Percentiles rank a stretch among this genome's conserved stretches.
Conservation (phyloP, 257 asterid genomes). For the Solanum chmielewskii region DNA sequence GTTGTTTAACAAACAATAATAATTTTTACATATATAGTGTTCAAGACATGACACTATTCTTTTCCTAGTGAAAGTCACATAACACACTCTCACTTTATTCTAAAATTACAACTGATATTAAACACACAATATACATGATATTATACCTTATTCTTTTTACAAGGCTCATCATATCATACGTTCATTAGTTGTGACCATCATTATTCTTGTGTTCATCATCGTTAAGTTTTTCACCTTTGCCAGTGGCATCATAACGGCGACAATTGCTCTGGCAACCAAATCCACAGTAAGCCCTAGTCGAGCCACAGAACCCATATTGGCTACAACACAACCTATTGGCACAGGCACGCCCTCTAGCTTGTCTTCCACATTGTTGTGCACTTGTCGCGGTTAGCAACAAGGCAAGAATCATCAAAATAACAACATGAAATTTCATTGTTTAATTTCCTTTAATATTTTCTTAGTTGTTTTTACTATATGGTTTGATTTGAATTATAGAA, state of each 20-base stretch:
- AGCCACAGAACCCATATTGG: background rate
- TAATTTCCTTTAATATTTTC: background rate
- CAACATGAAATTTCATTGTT: conserved; percentile 9
- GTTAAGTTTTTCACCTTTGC: background rate
- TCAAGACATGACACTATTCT: background rate
- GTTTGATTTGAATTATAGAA: too few relatives aligned
- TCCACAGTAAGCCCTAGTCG: background rate
- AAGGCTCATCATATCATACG: background rate
- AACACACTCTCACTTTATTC: background rate
- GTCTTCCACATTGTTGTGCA: conserved; percentile 2
- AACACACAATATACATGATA: background rate
- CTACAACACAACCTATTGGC: background rate
- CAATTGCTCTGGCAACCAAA: conserved; percentile 1
- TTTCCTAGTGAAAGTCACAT: background rate
- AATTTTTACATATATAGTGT: background rate
- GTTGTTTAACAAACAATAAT: background rate
- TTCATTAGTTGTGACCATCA: background rate
- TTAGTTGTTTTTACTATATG: background rate
- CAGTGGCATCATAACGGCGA: background rate
- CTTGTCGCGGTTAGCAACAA: background rate
- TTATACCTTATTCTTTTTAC: background rate
- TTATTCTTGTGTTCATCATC: background rate
- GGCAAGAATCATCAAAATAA: background rate
- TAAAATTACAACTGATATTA: background rate
- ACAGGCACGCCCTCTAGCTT: background rate